Percentiles rank a stretch among this genome's conserved stretches.
phyloP scores from a whole-genome alignment of 352 stramenopile genomes.

The Phytophthora foliorum region DNA sequence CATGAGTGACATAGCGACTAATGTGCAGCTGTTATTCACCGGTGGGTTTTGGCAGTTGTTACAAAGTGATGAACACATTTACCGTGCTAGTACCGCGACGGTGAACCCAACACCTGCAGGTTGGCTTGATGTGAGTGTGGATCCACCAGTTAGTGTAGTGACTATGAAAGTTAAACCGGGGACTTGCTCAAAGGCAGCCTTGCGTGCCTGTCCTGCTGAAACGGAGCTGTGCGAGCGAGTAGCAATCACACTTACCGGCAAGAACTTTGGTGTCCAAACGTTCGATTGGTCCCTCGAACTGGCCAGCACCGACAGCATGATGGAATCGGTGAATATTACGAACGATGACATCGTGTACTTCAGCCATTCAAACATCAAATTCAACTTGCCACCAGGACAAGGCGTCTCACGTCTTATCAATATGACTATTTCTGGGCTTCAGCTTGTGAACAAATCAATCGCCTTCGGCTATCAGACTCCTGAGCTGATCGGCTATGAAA shows the following conservation, averaged over 20 bases:
- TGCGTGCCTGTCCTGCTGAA: conserved; percentile 41
- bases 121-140: conserved; percentile 42
- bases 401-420: conserved; percentile 50
- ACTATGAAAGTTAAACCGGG: conserved; percentile 53
- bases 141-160: conserved; percentile 12
- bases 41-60: conserved; percentile 50
- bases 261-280: conserved; percentile 60
- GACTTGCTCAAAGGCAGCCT: conserved; percentile 37
- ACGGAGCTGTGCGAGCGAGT: conserved; percentile 63
- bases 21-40: conserved; percentile 45
- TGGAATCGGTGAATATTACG: conserved; percentile 48
- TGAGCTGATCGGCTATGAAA: conserved; percentile 48
- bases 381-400: conserved; percentile 62
- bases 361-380: conserved; percentile 68
- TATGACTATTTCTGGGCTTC: conserved; percentile 45
- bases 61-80: conserved; percentile 33
- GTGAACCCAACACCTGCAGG: conserved; percentile 39
- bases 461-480: conserved; percentile 56
- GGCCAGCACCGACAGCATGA: conserved; percentile 14
- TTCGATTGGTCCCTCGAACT: conserved; percentile 60
- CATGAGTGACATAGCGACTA: conserved; percentile 8
- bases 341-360: conserved; percentile 58
- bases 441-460: conserved; percentile 43
- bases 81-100: conserved; percentile 31
- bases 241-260: conserved; percentile 51